phyloP scores from a whole-genome alignment of 345 rosid genomes.

The Eucalyptus caleyi region DNA sequence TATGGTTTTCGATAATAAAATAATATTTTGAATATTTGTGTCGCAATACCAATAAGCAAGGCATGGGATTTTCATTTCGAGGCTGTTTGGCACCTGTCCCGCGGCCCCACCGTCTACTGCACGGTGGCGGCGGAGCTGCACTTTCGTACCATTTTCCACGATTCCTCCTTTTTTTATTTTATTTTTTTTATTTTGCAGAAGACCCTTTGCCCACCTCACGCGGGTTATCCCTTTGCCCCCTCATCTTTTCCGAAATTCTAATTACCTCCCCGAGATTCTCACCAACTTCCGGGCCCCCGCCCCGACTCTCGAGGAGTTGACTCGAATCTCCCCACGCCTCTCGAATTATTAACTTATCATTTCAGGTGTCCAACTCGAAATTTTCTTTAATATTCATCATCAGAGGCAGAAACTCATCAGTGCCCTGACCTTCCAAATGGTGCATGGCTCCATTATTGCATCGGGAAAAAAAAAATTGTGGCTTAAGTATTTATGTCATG shows the following conservation, averaged over 20 bases:
- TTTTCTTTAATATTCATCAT: not conserved
- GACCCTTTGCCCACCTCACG: not conserved
- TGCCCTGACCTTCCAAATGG: not conserved
- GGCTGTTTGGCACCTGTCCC: not conserved
- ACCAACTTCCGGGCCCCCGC: not conserved
- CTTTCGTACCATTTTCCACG: not conserved
- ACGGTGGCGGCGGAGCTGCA: not conserved
- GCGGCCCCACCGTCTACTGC: not conserved
- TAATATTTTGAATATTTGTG: not conserved
- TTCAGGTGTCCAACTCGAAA: not conserved
- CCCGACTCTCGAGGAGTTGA: not conserved
- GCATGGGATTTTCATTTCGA: too few relatives aligned
- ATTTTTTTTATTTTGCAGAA: not conserved
- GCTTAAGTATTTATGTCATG: not conserved
- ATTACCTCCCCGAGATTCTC: not conserved
- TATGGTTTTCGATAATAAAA: too few relatives aligned
- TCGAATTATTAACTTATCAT: not conserved
- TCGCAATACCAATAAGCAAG: too few relatives aligned
- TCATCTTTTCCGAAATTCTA: not conserved
- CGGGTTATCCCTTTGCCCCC: not conserved
- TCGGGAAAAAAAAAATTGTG: not conserved
- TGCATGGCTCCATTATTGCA: not conserved
- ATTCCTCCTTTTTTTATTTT: rapidly evolving
- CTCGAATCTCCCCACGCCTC: not conserved
- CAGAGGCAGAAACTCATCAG: not conserved